Evolutionary conservation across 1,284 basidiomycete species (phyloP).

Genomic region (Abortiporus biennis): DNA sequence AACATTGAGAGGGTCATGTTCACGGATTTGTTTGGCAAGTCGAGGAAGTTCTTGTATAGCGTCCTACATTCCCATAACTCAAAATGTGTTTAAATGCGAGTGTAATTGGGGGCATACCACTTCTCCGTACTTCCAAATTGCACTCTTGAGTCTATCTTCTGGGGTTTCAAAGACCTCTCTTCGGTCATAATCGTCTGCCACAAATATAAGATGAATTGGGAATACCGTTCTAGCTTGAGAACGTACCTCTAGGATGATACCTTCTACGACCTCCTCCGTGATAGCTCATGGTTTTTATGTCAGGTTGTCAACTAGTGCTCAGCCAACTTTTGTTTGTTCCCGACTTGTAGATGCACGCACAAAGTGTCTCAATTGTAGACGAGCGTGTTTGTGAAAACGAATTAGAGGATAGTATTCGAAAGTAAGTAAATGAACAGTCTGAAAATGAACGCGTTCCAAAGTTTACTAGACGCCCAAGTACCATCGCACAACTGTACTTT

Average conservation of each 20-base stretch:
- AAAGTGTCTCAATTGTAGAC: too few species aligned
- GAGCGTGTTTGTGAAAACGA: too few species aligned
- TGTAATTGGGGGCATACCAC: conserved; percentile 52
- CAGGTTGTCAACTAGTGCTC: too few species aligned
- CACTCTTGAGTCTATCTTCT: conserved; percentile 62
- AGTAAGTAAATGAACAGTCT: too few species aligned
- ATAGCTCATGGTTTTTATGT: background rate
- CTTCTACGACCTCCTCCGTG: background rate
- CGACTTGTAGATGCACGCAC: too few species aligned
- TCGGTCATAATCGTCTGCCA: conserved; percentile 34
- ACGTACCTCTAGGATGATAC: background rate
- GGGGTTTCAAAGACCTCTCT: conserved; percentile 62
- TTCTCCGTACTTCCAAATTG: conserved; percentile 75
- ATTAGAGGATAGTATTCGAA: too few species aligned
- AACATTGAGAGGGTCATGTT: conserved; percentile 50
- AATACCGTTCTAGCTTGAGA: background rate
- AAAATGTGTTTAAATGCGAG: too few species aligned
- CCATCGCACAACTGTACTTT: too few species aligned
- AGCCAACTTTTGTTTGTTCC: too few species aligned
- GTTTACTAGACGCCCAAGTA: too few species aligned
- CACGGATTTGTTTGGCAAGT: conserved; percentile 59
- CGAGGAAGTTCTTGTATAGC: conserved; percentile 63
- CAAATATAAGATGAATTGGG: background rate
- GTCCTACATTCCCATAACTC: conserved; percentile 42
- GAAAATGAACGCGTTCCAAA: too few species aligned